phyloP scores from a whole-genome alignment of 2,329 filamentous ascomycete genomes.

The Cercospora sp. region DNA sequence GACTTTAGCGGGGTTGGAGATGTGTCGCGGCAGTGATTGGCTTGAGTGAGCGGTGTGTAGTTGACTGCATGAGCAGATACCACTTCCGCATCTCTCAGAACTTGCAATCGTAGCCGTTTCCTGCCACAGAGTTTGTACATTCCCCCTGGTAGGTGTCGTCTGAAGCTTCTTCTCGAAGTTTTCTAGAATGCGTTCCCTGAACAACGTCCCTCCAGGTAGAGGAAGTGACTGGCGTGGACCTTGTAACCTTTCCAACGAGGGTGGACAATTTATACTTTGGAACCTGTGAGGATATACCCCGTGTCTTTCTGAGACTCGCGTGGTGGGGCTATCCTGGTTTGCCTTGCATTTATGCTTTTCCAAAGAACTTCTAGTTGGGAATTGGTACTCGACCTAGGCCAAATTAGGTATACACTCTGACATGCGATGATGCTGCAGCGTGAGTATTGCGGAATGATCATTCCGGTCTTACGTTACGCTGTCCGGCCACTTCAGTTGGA shows the following conservation, averaged over 20 bases:
- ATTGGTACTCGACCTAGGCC: neutral
- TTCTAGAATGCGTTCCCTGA: slow-evolving; percentile 4
- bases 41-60: neutral
- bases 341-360: neutral
- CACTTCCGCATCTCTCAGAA: neutral
- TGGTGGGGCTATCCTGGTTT: neutral
- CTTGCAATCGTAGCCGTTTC: neutral
- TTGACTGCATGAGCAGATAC: neutral
- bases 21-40: neutral
- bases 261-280: neutral
- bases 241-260: neutral
- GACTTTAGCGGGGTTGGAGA: neutral
- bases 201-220: neutral
- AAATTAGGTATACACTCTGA: neutral
- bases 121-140: neutral
- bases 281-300: neutral
- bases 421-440: neutral
- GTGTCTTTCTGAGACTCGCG: neutral
- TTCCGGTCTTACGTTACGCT: neutral
- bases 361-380: neutral
- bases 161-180: slow-evolving; percentile 10
- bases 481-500: neutral
- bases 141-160: neutral
- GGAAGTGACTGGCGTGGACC: neutral
- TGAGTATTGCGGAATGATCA: neutral